Evolutionary conservation across 352 stramenopile species (phyloP).

Genomic region (Globisporangium heterothallicum): DNA sequence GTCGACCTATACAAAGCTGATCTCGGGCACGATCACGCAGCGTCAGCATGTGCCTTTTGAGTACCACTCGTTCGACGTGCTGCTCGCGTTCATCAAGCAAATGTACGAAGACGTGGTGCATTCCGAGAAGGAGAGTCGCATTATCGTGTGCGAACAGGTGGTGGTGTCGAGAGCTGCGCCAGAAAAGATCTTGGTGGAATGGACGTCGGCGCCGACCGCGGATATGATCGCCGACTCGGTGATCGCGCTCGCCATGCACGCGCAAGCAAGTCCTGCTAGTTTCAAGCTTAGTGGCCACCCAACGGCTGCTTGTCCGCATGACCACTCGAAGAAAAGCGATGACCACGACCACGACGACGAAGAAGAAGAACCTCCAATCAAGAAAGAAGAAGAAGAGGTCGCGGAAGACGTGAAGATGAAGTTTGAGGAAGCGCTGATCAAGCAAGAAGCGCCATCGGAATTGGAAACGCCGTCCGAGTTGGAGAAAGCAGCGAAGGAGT

Average conservation of each 20-base stretch:
- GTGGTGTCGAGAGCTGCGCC: slow-evolving; percentile 41
- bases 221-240: slow-evolving; percentile 96
- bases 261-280: slow-evolving; percentile 70
- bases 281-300: slow-evolving; percentile 80
- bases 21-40: slow-evolving; percentile 76
- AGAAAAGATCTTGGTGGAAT: slow-evolving; percentile 70
- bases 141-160: slow-evolving; percentile 71
- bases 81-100: slow-evolving; percentile 73
- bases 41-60: slow-evolving; percentile 83
- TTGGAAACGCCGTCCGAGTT: slow-evolving; percentile 27
- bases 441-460: slow-evolving; percentile 12
- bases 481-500: slow-evolving; percentile 53
- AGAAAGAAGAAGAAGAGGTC: slow-evolving; percentile 16
- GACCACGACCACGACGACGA: slow-evolving; percentile 19
- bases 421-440: slow-evolving; percentile 18
- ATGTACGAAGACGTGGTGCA: slow-evolving; percentile 78
- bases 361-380: slow-evolving; percentile 15
- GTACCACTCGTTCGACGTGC: slow-evolving; percentile 71
- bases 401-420: slow-evolving; percentile 16
- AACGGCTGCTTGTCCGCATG: slow-evolving; percentile 68
- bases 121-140: slow-evolving; percentile 44
- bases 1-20: slow-evolving; percentile 81
- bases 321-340: slow-evolving; percentile 57
- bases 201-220: slow-evolving; percentile 89
- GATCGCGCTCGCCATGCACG: slow-evolving; percentile 95